Base-by-base conservation (phyloP, 257 asterid species). In the Cordia subcordata region DNA sequence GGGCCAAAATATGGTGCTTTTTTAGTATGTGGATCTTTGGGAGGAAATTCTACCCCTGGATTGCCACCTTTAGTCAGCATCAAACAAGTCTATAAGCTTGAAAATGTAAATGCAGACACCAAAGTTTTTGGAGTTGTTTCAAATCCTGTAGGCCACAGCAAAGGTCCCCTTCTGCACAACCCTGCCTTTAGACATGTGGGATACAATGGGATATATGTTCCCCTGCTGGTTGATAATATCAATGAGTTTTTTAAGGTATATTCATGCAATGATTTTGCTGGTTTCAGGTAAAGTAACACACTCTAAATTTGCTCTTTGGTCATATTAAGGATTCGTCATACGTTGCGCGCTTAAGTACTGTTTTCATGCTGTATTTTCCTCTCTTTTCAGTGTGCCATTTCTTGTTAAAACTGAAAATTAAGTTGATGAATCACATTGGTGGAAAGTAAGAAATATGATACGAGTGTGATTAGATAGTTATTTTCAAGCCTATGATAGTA, bases 1-100 rank as follows among this genome's bases (percentile, higher is more conserved):
- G 94, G 87, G 12, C 90, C 94, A 64, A 85, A 85, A 72, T 85
- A 74, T 58, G 90, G 90, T 1, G 90, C 90, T 49, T 80, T 68
- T 63, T 60, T 79, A 19, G 68, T 85, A 0, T 72, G 70, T 57
- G 94, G 82, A 66, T 74, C 80, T 22, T 60, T 74, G 50, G 81
- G 72, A 17, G 79, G 57, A 51, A 76, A 68, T 40, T 15, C 51
- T 20, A 64, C 63, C 9, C 82, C 90, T 49, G 94, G 90, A 12
- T 64, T 82, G 81, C 94, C 90, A 23, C 61, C 94, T 55, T 27
- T 85, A 20, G 59, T 19, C 8, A 78, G 80, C 84, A 78, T 85
- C 52, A 76, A 62, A 67, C 75, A 78, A 14, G 83, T 82, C 20
- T 85, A 85, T 59, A 79, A 82, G 59, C 79, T 70, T 13, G 80